Evolutionary conservation across 371 early-diverging fungal genomes (phyloP).

Genomic region (Mucor plumbeus): DNA sequence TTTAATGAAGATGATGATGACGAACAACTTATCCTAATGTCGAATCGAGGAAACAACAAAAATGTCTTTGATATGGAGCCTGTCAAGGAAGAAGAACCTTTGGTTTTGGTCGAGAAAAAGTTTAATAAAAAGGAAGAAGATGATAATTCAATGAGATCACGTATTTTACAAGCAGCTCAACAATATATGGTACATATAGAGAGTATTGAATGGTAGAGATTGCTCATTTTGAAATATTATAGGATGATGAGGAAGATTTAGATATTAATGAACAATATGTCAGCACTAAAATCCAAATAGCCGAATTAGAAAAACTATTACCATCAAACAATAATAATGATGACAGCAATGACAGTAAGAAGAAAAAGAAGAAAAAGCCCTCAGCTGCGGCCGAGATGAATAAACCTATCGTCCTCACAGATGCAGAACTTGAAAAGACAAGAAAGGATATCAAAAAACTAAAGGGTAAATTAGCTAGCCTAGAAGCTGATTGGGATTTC

Average conservation of each 20-base stretch:
- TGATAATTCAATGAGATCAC: constrained; percentile 25
- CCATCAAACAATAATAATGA: constrained; percentile 18
- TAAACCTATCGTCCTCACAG: not conserved
- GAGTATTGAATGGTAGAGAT: too few species aligned
- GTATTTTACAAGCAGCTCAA: constrained; percentile 40
- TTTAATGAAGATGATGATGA: constrained; percentile 47
- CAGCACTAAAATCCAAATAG: constrained; percentile 25
- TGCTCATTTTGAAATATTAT: constrained; percentile 8
- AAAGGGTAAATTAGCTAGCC: constrained; percentile 48
- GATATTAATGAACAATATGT: constrained; percentile 44
- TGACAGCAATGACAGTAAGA: constrained; percentile 9
- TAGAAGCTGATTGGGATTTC: constrained; percentile 59
- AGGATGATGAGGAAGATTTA: constrained; percentile 38
- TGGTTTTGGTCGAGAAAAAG: not conserved
- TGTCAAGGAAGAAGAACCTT: constrained; percentile 8
- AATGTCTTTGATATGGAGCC: not conserved
- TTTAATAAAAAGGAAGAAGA: constrained; percentile 16
- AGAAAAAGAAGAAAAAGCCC: constrained; percentile 36
- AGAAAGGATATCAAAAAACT: constrained; percentile 49
- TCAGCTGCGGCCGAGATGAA: not conserved
- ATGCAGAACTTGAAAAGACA: constrained; percentile 24
- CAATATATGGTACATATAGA: constrained; percentile 21
- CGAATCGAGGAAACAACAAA: constrained; percentile 1
- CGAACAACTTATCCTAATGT: not conserved
- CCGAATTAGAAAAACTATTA: constrained; percentile 33